Base-by-base conservation (phyloP, 768 basidiomycete genomes). In the Termitomyces heimii region DNA sequence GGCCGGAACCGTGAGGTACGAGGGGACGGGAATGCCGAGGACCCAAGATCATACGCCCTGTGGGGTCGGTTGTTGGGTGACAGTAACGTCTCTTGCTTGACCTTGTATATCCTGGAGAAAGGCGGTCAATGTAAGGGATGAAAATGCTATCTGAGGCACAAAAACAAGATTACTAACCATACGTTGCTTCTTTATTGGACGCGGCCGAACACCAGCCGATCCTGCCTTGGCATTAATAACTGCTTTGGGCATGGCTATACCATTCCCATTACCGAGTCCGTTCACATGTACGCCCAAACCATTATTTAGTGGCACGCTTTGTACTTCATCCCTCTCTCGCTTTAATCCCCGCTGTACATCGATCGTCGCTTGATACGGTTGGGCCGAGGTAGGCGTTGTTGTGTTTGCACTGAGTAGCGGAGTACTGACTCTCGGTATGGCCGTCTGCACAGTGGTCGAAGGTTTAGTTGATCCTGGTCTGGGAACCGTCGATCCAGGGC, bases 181-280 rank as follows among this genome's bases (percentile, higher is more conserved):
- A 60, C 86, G 79, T 66, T 83, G 86, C 71, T 88, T 90, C 79
- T 91, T 91, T 43, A 85, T 66, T 22, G 88, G 88, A 62, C 88
- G 76, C 29, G 88, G 86, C 55, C 84, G 76, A 14, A 77, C 80
- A 46, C 77, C 80, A 8, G 75, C 76, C 37, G 74, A 75, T 18
- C 86, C 87, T 10, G 85, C 82, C 63, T 82, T 82, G 28, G 84
- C 78, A 62, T 78, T 78, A 16, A 81, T 64, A 16, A 78, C 68
- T 34, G 71, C 62, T 58, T 66, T 71, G 43, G 75, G 66, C n/a
- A 61, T 66, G 54, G 52, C 58, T 14, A 54, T n/a, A 48, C 56
- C 52, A 42, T 54, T 54, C 20, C 63, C 65, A 52, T 63, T 60
- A 14, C 58, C 56, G 18, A 54, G 48, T 28, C 64, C 65, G 47